Percentiles rank a stretch among this genome's conserved stretches.
These are phyloP conservation scores for Pulveroboletus sp. DNA, from an alignment of 768 basidiomycete species.

Conservation along the genomic window DNA sequence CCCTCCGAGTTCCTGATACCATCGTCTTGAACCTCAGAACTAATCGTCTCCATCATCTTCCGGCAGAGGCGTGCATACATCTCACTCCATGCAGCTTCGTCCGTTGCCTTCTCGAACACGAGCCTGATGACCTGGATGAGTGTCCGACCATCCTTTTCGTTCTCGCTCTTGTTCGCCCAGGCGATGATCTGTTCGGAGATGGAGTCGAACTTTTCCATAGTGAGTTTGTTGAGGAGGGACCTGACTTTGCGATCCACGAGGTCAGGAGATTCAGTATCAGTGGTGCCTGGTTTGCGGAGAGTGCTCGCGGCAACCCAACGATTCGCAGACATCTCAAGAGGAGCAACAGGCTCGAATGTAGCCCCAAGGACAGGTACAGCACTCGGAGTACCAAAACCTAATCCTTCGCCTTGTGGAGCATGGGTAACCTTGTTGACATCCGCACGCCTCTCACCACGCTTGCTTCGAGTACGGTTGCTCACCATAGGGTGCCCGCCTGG, in stretches of 20 bases:
- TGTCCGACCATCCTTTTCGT: conserved; percentile 89
- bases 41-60: conserved; percentile 94
- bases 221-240: conserved; percentile 87
- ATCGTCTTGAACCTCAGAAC: conserved; percentile 82
- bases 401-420: conserved; percentile 36
- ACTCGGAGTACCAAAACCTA: conserved; percentile 29
- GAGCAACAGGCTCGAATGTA: conserved; percentile 63
- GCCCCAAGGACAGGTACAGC: conserved; percentile 26
- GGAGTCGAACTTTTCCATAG: conserved; percentile 93
- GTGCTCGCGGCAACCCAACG: conserved; percentile 62
- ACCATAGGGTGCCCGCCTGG: conserved; percentile 45
- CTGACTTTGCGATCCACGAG: conserved; percentile 93
- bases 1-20: conserved; percentile 77
- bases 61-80: conserved; percentile 96
- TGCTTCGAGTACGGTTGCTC: conserved; percentile 66
- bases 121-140: conserved; percentile 94
- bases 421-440: conserved; percentile 44
- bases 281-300: conserved; percentile 38
- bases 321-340: conserved; percentile 74
- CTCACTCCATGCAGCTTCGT: conserved; percentile 92
- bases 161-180: conserved; percentile 92
- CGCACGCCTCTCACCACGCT: conserved; percentile 77
- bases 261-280: conserved; percentile 69
- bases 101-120: conserved; percentile 96
- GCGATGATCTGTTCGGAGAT: conserved; percentile 93